phyloP scores from a whole-genome alignment of 2,329 filamentous ascomycete genomes.

The Fusarium foetens region DNA sequence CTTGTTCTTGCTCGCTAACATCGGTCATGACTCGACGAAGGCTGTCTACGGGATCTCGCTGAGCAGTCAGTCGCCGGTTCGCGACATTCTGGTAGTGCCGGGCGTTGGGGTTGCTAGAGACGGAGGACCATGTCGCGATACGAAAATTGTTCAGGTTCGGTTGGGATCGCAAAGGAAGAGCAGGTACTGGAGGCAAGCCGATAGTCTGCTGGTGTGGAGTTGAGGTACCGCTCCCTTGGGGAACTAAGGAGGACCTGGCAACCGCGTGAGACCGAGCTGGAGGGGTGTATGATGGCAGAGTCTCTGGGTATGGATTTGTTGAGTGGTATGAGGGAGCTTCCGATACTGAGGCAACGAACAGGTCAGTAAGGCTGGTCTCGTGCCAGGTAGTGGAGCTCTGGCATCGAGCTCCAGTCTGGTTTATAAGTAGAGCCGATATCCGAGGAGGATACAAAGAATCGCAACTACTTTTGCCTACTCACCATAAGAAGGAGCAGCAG shows the following conservation, averaged over 20 bases:
- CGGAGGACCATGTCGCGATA: constrained; percentile 70
- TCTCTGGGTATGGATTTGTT: constrained; percentile 58
- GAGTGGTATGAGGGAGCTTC: constrained; percentile 74
- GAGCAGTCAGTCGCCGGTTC: constrained; percentile 65
- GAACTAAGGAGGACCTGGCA: constrained; percentile 34
- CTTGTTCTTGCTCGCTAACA: constrained; percentile 28
- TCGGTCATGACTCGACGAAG: constrained; percentile 40
- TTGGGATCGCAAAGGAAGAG: constrained; percentile 50
- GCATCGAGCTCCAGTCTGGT: constrained; percentile 1
- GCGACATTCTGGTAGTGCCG: constrained; percentile 73
- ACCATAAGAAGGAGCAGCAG: constrained; percentile 75
- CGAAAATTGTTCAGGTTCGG: constrained; percentile 64
- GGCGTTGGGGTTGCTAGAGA: constrained; percentile 62
- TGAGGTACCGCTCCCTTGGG: constrained; percentile 40
- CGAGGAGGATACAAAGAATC: not conserved
- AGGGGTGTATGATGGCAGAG: constrained; percentile 63
- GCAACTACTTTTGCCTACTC: constrained; percentile 46
- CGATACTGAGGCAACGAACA: constrained; percentile 58
- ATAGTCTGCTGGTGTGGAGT: constrained; percentile 49
- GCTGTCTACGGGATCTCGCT: constrained; percentile 49
- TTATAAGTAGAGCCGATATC: constrained; percentile 12
- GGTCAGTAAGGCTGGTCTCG: constrained; percentile 37
- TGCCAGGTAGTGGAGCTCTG: constrained; percentile 19
- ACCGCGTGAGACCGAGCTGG: constrained; percentile 28
- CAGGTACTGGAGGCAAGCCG: constrained; percentile 63